These are phyloP conservation scores for Pythium grandisporangium DNA, from an alignment of 352 stramenopile genomes.

Conservation along the genomic window DNA sequence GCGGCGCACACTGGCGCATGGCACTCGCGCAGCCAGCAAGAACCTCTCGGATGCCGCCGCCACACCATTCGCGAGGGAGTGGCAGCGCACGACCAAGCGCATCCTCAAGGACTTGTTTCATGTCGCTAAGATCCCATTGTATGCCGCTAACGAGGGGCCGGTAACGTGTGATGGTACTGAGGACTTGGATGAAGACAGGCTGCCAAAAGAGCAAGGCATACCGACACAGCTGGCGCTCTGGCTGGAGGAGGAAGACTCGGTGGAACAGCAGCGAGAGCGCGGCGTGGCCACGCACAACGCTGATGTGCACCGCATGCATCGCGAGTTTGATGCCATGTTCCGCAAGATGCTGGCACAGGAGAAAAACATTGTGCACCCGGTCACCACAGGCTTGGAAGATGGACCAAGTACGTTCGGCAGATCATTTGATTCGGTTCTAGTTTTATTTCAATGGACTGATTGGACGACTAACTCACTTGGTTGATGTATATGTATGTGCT, in stretches of 20 bases:
- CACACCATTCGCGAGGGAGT: slow-evolving; percentile 48
- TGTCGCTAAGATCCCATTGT: slow-evolving; percentile 40
- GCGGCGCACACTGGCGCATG: slow-evolving; percentile 39
- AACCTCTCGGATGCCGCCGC: slow-evolving; percentile 24
- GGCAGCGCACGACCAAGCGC: slow-evolving; percentile 53
- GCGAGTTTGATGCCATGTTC: slow-evolving; percentile 54
- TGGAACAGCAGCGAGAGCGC: slow-evolving; percentile 24
- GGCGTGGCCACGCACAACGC: slow-evolving; percentile 31
- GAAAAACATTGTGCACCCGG: slow-evolving; percentile 65
- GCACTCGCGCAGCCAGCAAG: slow-evolving; percentile 8
- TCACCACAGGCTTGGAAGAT: slow-evolving; percentile 67
- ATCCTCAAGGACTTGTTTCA: slow-evolving; percentile 54
- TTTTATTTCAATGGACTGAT: not conserved
- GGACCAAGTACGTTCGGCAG: slow-evolving; percentile 15
- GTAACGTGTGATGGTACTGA: too few species aligned
- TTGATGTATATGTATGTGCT: not conserved
- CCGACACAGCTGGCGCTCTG: slow-evolving; percentile 32
- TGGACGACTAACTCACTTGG: not conserved
- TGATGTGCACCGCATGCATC: slow-evolving; percentile 24
- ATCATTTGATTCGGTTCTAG: not conserved
- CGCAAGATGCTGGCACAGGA: slow-evolving; percentile 52
- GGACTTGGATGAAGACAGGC: too few species aligned
- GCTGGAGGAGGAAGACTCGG: slow-evolving; percentile 30
- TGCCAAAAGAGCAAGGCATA: slow-evolving; percentile 7
- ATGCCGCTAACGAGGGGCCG: slow-evolving; percentile 1